Evolutionary conservation across 495 filamentous ascomycete species (phyloP).

Genomic region (Amphirosellinia nigrospora): DNA sequence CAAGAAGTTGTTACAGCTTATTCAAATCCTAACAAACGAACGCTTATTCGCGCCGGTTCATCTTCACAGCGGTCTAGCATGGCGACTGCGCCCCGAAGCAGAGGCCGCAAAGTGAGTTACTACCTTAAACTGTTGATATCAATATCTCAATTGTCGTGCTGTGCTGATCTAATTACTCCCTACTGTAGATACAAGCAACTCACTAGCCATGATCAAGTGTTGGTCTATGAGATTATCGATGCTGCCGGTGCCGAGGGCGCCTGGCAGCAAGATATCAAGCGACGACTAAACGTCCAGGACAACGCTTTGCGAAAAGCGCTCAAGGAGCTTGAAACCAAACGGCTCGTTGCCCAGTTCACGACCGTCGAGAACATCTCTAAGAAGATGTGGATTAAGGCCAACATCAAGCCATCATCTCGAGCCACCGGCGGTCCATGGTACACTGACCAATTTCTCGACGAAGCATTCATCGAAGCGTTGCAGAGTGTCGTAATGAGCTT

Average conservation of each 20-base stretch:
- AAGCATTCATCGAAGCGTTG: conserved; percentile 78
- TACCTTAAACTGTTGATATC: conserved; percentile 5
- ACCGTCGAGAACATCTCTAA: conserved; percentile 67
- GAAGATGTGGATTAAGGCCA: conserved; percentile 85
- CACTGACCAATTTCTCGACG: conserved; percentile 84
- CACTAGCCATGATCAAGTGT: conserved; percentile 68
- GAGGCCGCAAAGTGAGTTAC: conserved; percentile 73
- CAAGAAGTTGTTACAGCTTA: conserved; percentile 61
- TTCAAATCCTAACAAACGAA: conserved; percentile 68
- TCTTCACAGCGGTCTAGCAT: conserved; percentile 62
- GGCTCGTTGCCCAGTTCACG: conserved; percentile 63
- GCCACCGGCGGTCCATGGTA: conserved; percentile 94
- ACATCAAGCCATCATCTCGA: conserved; percentile 79
- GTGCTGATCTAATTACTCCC: conserved; percentile 20
- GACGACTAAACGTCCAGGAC: conserved; percentile 77
- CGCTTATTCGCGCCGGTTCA: conserved; percentile 68
- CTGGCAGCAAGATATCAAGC: conserved; percentile 83
- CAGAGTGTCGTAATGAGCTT: conserved; percentile 70
- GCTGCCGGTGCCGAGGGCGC: conserved; percentile 79
- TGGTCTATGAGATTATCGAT: conserved; percentile 87
- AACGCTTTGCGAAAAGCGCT: conserved; percentile 74
- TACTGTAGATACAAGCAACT: conserved; percentile 66
- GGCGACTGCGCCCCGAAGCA: conserved; percentile 69
- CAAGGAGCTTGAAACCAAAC: conserved; percentile 73
- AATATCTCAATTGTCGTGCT: background rate